Evolutionary conservation across 2,329 filamentous ascomycete genomes (phyloP), one percentile per base, ranked within the genome.

Genomic region (Eutypa lata): DNA sequence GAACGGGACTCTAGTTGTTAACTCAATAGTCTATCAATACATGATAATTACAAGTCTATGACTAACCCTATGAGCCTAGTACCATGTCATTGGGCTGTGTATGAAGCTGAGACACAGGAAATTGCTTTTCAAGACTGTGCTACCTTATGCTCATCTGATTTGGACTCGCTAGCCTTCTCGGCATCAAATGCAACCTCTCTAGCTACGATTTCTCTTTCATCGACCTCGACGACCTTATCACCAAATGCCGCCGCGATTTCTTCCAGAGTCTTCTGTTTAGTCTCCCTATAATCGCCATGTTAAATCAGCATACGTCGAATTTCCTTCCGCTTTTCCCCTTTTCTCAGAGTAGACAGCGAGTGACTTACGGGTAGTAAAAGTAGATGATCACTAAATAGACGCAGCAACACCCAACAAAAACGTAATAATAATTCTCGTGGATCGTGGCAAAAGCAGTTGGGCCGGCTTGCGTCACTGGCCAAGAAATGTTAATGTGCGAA

Each of bases 371-470:
- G 65, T 80, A 81, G 58, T 73, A 81, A 48, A 80, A 72, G 61
- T 76, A 81, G 0, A 75, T 77, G 21, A 80, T 58, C 1, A 72
- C 64, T 0, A 80, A 60, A 65, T 80, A 81, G 66, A 80, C 76
- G 2, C 66, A 44, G 2, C 75, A 73, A 55, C 78, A 82, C 8
- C 56, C 74, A 1, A 81, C 78, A 55, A 82, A 82, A n/a, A 82
- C 78, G 52, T 81, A 81, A 62, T 82, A 82, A 62, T 81, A 82
- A 53, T 80, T 81, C 56, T 81, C 73, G 19, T 71, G 61, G 49
- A 82, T 81, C 40, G 71, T 79, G 14, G 76, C 75, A 59, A 81
- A 81, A 0, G 79, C 78, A 47, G 69, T 78, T 0, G 79, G 78
- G 0, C 77, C 78, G 5, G 76, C 76, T 62, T 78, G 75, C 52